Evolutionary conservation across 2,329 filamentous ascomycete species (phyloP), one percentile per base, ranked within the genome.

Genomic region (Aspergillus spinulosporus): DNA sequence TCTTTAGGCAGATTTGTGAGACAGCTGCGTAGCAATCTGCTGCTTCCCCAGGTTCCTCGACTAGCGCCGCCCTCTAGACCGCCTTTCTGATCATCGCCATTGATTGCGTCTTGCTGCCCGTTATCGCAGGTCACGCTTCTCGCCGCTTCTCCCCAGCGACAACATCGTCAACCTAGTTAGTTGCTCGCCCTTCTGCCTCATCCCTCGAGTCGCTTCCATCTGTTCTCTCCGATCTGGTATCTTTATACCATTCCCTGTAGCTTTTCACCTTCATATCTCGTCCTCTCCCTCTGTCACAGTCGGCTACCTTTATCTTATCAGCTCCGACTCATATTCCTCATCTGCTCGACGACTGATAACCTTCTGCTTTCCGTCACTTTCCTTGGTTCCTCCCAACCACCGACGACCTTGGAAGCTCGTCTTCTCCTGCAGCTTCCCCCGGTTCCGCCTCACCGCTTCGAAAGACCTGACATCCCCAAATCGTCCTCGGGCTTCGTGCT

Each of bases 61-160:
- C 59, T 54, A 64, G 62, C 60, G 60, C 66, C 66, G 66, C 68
- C 62, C 65, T 66, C 50, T 67, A 71, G 66, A 70, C 69, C 69
- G 68, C 69, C 67, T 68, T 64, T 54, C 43, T 32, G 48, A 54
- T 58, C 55, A 54, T 55, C 53, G 58, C 61, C 65, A 44, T 44
- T 44, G 42, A 28, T 44, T 44, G 42, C 63, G 65, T 58, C 59
- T 54, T 57, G 49, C 49, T 59, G 59, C 59, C 67, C 64, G 65
- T 71, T 71, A 69, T 71, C 68, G 64, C 61, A 62, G 65, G 66
- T 62, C 62, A 66, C 62, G 61, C 66, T 65, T 29, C 52, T 43
- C 48, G 48, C 39, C 52, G 26, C 53, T 50, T 60, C 32, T 14
- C 57, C 60, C 57, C 45, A 58, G 40, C 45, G 52, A 60, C 61